Percentiles rank a stretch among this genome's conserved stretches.
Conservation (phyloP, 805 yeast species). For the Lachancea nothofagi region DNA sequence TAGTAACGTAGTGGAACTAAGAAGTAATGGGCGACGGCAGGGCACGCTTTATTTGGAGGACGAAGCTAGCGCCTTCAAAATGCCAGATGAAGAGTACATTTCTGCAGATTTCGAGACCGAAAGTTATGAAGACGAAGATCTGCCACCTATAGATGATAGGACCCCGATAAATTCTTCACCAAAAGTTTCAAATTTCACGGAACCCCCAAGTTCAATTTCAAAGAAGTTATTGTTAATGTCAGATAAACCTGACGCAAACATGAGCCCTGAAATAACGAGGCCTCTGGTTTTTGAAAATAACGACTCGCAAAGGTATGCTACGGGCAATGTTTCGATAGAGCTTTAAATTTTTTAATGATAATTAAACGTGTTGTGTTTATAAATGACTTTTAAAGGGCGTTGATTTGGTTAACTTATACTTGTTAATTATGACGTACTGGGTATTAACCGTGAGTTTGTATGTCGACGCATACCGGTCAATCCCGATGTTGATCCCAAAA, state of each 20-base stretch:
- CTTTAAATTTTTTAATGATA: conserved; percentile 1
- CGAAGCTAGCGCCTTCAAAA: conserved; percentile 12
- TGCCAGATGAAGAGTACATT: conserved; percentile 13
- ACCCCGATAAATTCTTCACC: conserved; percentile 3
- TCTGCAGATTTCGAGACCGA: conserved; percentile 10
- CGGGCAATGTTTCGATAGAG: conserved; percentile 2
- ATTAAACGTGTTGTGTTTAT: background rate
- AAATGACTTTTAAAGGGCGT: too few relatives aligned
- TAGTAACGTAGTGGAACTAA: conserved; percentile 20
- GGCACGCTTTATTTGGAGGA: conserved; percentile 27
- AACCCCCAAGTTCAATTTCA: background rate
- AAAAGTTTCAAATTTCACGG: background rate
- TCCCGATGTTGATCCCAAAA: conserved; percentile 57
- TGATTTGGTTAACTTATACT: too few relatives aligned
- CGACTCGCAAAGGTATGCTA: background rate
- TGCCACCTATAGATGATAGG: background rate
- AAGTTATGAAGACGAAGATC: background rate
- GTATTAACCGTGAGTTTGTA: background rate
- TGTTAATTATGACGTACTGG: too few relatives aligned
- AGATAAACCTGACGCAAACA: conserved; percentile 2
- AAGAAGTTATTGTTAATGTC: background rate
- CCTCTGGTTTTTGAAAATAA: background rate
- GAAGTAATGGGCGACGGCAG: conserved; percentile 8
- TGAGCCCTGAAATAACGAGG: conserved; percentile 5
- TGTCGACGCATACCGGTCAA: conserved; percentile 4